Evolutionary conservation across 2,329 filamentous ascomycete species (phyloP).

Genomic region (Aspergillus pseudoglaucus): DNA sequence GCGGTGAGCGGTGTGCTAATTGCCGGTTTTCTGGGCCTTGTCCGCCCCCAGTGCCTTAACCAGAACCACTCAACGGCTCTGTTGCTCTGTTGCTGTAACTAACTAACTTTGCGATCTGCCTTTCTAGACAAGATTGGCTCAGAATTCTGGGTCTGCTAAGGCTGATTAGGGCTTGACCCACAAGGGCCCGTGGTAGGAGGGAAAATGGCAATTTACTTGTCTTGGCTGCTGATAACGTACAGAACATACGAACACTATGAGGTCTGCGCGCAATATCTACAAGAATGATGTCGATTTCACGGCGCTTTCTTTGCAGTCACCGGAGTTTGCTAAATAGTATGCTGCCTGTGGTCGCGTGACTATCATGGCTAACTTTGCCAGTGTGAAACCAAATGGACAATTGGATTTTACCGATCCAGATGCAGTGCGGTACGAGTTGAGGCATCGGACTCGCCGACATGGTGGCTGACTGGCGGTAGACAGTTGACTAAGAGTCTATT

Average conservation of each 20-base stretch:
- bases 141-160: background rate
- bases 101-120: background rate
- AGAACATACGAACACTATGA: constrained; percentile 18
- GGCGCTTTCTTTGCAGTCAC: constrained; percentile 52
- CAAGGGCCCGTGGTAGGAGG: background rate
- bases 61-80: no score
- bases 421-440: constrained; percentile 58
- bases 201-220: background rate
- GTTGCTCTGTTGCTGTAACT: no score
- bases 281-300: constrained; percentile 56
- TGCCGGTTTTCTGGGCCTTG: no score
- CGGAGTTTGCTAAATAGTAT: constrained; percentile 54
- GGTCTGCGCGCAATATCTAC: constrained; percentile 44
- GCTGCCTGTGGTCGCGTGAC: constrained; percentile 16
- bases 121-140: background rate
- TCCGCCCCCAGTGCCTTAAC: no score
- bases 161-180: background rate
- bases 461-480: constrained; percentile 27
- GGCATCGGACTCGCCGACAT: background rate
- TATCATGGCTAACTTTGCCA: constrained; percentile 16
- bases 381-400: constrained; percentile 50
- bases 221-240: background rate
- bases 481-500: constrained; percentile 72
- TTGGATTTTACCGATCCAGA: constrained; percentile 75
- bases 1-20: background rate